A percentile compares a stretch with the other conserved stretches of the same genome.
phyloP scores from a whole-genome alignment of 2,329 filamentous ascomycete genomes.

The Cladosporium sphaerospermum region DNA sequence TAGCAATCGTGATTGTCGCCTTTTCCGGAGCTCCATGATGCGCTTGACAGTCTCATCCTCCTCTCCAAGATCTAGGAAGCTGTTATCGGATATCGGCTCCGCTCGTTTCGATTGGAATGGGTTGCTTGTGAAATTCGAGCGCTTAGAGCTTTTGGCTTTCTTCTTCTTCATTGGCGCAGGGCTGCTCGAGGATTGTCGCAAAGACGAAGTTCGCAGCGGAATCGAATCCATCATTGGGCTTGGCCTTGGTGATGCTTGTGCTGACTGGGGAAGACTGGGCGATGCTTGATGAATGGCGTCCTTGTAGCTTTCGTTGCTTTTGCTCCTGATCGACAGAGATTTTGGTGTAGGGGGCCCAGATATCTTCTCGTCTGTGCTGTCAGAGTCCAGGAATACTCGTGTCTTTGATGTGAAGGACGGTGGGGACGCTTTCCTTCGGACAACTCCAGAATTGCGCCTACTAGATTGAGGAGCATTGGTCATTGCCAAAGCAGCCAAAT shows the following conservation, averaged over 20 bases:
- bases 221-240: slow-evolving; percentile 29
- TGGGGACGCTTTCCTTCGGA: neutral
- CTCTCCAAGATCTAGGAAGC: slow-evolving; percentile 32
- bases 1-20: slow-evolving; percentile 49
- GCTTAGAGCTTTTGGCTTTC: slow-evolving; percentile 15
- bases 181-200: slow-evolving; percentile 26
- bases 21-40: slow-evolving; percentile 53
- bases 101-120: slow-evolving; percentile 12
- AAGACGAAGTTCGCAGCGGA: slow-evolving; percentile 29
- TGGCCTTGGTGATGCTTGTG: slow-evolving; percentile 14
- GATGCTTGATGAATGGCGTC: slow-evolving; percentile 1
- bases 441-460: neutral
- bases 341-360: slow-evolving; percentile 4
- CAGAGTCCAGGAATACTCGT: slow-evolving; percentile 6
- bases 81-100: slow-evolving; percentile 27
- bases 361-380: neutral
- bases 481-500: neutral
- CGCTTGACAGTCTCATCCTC: slow-evolving; percentile 50
- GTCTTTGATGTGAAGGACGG: neutral
- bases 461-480: neutral
- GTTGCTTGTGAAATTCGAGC: slow-evolving; percentile 8
- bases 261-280: neutral
- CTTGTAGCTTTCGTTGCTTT: slow-evolving; percentile 9
- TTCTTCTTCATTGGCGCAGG: slow-evolving; percentile 21
- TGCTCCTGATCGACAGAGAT: slow-evolving; percentile 7